Evolutionary conservation across 805 yeast genomes (phyloP), one percentile per base, ranked within the genome.

Genomic region (Ogataea pini): DNA sequence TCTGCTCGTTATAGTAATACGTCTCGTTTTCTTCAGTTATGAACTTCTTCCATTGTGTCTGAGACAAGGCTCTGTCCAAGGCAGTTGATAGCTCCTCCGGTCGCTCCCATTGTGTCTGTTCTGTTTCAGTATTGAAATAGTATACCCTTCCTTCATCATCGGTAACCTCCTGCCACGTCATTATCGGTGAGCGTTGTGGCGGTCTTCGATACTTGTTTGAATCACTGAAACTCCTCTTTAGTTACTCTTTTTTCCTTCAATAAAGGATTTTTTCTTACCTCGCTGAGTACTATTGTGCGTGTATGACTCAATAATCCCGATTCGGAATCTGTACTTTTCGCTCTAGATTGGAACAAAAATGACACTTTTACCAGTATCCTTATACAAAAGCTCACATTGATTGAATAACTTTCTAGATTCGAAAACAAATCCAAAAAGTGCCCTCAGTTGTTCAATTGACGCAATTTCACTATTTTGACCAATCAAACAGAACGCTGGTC

Each of bases 61-160:
- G 36, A 17, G 70, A 68, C 14, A 82, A 72, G 20, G 79, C 76
- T 67, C 74, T 54, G 47, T 75, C 79, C 8, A 68, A 32, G 4
- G 25, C 42, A 3, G 74, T 67, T 38, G 58, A 64, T 19, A 76
- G 59, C 44, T 75, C 85, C 14, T 67, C 77, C 0, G 97, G 97
- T 54, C 82, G 80, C 20, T 86, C 88, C 96, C 97, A 89, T 43
- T 83, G 80, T 0, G 96, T 82, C 54, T 81, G 80, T 42, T 80
- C 77, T 0, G 92, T 85, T 22, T 62, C 73, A 0, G 77, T 45
- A 54, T 90, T 82, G 64, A 81, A 88, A 66, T 85, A 90, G 67
- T 90, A 91, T 1, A 72, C 70, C 42, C 83, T 72, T 0, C 95
- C 94, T 44, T 80, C 80, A 10, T 78, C 79, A 56, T 85, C 88